These are phyloP conservation scores for Miscanthus lutarioriparius DNA, from an alignment of 176 grass and related monocot species.

Conservation along the genomic window DNA sequence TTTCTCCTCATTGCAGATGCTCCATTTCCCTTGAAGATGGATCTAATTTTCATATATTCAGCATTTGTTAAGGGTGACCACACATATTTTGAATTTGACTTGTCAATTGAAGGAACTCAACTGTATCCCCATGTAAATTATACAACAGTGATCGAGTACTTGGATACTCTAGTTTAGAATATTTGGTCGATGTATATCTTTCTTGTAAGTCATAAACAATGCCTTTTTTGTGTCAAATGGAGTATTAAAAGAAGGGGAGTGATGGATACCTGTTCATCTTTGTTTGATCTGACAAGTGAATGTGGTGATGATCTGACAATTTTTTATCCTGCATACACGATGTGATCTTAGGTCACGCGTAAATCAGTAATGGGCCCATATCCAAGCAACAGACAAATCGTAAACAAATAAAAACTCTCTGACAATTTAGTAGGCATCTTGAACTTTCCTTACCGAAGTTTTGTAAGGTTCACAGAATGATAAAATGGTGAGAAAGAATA, in stretches of 20 bases:
- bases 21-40: constrained; percentile 66
- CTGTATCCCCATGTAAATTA: constrained; percentile 77
- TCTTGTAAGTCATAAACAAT: constrained; percentile 25
- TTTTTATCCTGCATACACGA: not conserved
- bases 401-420: not conserved
- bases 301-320: not conserved
- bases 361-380: constrained; percentile 1
- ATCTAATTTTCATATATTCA: constrained; percentile 90
- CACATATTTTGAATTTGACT: constrained; percentile 72
- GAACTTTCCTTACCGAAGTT: constrained; percentile 1
- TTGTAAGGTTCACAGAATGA: constrained; percentile 11
- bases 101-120: constrained; percentile 54
- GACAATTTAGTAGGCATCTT: constrained; percentile 10
- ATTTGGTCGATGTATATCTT: constrained; percentile 31
- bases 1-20: constrained; percentile 51
- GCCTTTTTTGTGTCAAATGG: constrained; percentile 21
- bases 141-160: constrained; percentile 61
- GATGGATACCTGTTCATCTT: not conserved
- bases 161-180: constrained; percentile 63
- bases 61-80: constrained; percentile 86
- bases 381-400: not conserved
- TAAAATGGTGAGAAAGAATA: constrained; percentile 7
- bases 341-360: not conserved
- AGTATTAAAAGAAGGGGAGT: constrained; percentile 15
- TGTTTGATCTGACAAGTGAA: constrained; percentile 28